A percentile compares a stretch with the other conserved stretches of the same genome.
Evolutionary conservation across 208 protist species (phyloP).

Genomic region (Giardia duodenalis): DNA sequence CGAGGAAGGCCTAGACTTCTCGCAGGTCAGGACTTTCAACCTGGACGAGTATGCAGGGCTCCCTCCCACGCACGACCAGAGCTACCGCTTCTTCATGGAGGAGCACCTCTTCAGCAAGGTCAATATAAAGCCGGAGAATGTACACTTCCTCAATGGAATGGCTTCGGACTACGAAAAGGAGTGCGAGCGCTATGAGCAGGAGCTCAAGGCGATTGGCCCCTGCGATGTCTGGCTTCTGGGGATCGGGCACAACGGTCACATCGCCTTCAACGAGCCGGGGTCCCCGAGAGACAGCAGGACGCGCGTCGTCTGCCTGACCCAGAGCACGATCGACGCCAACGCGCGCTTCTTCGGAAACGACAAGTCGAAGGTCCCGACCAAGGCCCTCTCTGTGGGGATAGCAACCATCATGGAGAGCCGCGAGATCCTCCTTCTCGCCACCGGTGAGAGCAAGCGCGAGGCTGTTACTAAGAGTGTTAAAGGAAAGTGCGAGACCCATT

Average conservation of each 20-base stretch:
- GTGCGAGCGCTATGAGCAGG: slow-evolving; percentile 13
- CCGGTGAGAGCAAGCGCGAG: background rate
- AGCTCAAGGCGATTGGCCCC: background rate
- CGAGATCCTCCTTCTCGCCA: slow-evolving; percentile 24
- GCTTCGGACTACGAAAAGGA: background rate
- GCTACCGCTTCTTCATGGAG: slow-evolving; percentile 36
- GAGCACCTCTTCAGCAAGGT: slow-evolving; percentile 31
- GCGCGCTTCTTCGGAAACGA: background rate
- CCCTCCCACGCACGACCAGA: slow-evolving; percentile 11
- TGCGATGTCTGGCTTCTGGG: slow-evolving; percentile 30
- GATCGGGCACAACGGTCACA: slow-evolving; percentile 32
- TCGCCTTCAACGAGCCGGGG: slow-evolving; percentile 36
- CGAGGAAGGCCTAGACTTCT: slow-evolving; percentile 28
- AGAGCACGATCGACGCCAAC: slow-evolving; percentile 13
- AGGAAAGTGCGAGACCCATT: background rate
- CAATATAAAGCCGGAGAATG: slow-evolving; percentile 5
- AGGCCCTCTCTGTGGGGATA: slow-evolving; percentile 12
- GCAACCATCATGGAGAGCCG: background rate
- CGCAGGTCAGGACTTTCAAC: slow-evolving; percentile 17
- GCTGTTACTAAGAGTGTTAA: background rate
- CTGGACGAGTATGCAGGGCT: slow-evolving; percentile 34
- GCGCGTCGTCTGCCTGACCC: background rate
- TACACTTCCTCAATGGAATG: slow-evolving; percentile 5
- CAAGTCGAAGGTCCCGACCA: background rate
- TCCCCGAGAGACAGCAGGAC: background rate